Evolutionary conservation across 495 filamentous ascomycete species (phyloP), one percentile per base, ranked within the genome.

Genomic region (Evernia prunastri): DNA sequence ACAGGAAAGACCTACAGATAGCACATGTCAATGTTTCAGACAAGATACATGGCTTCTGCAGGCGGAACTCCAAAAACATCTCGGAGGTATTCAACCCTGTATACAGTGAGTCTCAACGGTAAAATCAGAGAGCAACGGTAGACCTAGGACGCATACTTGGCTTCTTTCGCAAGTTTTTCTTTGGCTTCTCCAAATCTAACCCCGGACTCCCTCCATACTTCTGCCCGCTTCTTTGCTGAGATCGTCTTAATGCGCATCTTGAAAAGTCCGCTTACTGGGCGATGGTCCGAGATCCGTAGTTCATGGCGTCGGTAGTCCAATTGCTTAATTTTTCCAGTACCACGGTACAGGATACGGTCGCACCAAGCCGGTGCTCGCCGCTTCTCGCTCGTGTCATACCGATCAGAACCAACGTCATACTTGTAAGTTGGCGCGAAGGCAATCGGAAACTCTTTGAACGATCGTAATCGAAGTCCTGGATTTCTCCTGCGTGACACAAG

Each of bases 281-380:
- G 82, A 76, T 98, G 94, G 72, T 98, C 94, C 13, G 89, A 94
- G 18, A 92, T 88, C 58, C 87, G 80, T 39, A 96, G 86, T 77
- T 96, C 93, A 76, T 96, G 92, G 51, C 95, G 81, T 42, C 84
- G 79, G 72, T 98, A 98, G 61, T 96, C 87, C 31, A 89, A 76
- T 75, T 96, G 92, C 74, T 91, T 86, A 67, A 97, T 87, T 56
- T 87, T 84, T 59, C 89, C 92, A 6, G 87, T 68, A 31, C 92
- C 91, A 49, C 94, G 86, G 73, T 91, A 96, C 42, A 98, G 79
- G 40, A 98, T 75, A 56, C 94, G 84, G 78, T 98, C 94, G 72
- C 94, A 98, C 94, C 94, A 98, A 12, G 94, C 94, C 1, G 94
- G 94, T n/a, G 90, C 86, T 6, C 94, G 84, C 72, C 91, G 89